Evolutionary conservation across 2,329 filamentous ascomycete genomes (phyloP), one percentile per base, ranked within the genome.

Genomic region (Colletotrichum truncatum): DNA sequence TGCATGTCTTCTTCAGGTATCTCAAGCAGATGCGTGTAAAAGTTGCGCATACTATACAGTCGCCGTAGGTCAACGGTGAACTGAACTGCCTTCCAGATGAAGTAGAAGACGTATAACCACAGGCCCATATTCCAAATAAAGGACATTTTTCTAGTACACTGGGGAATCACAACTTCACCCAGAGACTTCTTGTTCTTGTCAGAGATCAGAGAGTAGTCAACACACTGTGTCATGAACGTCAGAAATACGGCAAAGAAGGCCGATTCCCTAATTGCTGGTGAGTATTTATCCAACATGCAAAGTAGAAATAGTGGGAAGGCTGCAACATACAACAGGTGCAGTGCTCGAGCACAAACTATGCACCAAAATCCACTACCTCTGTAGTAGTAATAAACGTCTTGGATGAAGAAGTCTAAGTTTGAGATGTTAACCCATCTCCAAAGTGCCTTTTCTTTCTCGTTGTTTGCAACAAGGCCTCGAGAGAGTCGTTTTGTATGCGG

Each of bases 351-450:
- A 39, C 95, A 84, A 10, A 96, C 74, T 57, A 97, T 97, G 62
- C 93, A 97, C 86, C 90, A 94, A 36, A 97, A 88, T 0, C 94
- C 94, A 68, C 93, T 91, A 2, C 91, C 91, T 54, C 91, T 83
- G 73, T 92, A 97, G 77, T 97, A 98, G 69, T 91, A 85, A 75
- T 98, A 98, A 4, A 97, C 93, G 67, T 88, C 91, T 59, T 88
- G 87, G 73, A 97, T 89, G 75, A 97, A 98, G 71, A 89, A 91
- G 77, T 98, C 94, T 56, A 98, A 82, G 73, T 97, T 96, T 36
- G 92, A 89, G 62, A 96, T 93, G 73, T 97, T 97, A 58, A 93
- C 93, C 92, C 94, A 98, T 78, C 93, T 87, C 91, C 93, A 98
- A 82, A 97, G 88, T 4, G 94, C 94, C 76, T 90, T 91, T 73